phyloP scores from a whole-genome alignment of 129 eudicot genomes.

The Arctium minus region DNA sequence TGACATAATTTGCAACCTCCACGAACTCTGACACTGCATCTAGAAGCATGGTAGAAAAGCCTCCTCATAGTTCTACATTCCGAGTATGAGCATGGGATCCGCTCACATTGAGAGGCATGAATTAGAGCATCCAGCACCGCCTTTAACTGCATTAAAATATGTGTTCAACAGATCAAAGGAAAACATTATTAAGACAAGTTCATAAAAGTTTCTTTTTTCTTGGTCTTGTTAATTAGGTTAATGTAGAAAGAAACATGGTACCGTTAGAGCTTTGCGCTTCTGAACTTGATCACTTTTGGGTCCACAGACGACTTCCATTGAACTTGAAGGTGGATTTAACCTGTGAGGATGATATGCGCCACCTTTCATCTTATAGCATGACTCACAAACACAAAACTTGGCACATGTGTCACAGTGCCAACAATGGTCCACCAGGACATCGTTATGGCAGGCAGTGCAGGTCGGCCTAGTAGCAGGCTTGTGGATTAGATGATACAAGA shows the following conservation, averaged over 20 bases:
- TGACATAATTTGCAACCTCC: conserved; percentile 46
- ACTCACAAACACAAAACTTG: conserved; percentile 30
- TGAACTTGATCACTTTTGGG: conserved; percentile 26
- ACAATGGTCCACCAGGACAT: conserved; percentile 12
- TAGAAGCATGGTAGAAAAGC: conserved; percentile 45
- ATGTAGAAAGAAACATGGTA: conserved; percentile 7
- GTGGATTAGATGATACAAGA: conserved; percentile 59
- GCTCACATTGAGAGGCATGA: conserved; percentile 48
- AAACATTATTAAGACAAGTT: not conserved
- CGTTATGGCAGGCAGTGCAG: conserved; percentile 47
- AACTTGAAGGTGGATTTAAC: conserved; percentile 25
- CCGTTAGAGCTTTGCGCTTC: conserved; percentile 18
- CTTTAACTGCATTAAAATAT: conserved; percentile 33
- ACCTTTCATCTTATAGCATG: conserved; percentile 38
- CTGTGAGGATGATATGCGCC: conserved; percentile 45
- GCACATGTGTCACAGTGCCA: conserved; percentile 56
- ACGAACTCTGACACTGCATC: conserved; percentile 31
- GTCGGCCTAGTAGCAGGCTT: conserved; percentile 28
- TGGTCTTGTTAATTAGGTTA: not conserved
- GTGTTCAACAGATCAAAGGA: not conserved
- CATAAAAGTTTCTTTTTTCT: not conserved
- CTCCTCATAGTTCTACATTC: conserved; percentile 34
- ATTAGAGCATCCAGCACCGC: conserved; percentile 33
- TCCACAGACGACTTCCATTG: conserved; percentile 8
- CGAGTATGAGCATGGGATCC: conserved; percentile 38